These are phyloP conservation scores for Botrytis medusae DNA, from an alignment of 2,329 filamentous ascomycete genomes.

Conservation along the genomic window DNA sequence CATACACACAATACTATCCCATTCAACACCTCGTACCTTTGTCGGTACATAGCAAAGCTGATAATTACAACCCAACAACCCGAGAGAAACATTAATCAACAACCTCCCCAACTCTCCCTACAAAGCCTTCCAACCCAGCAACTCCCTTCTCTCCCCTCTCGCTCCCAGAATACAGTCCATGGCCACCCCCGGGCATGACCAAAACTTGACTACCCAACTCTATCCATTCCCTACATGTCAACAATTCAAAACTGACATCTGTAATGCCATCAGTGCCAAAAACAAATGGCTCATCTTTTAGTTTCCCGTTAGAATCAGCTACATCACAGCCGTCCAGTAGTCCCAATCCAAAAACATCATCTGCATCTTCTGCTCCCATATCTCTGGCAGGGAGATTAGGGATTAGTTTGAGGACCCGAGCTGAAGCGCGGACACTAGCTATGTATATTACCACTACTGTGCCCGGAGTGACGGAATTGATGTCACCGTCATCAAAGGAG, in stretches of 20 bases:
- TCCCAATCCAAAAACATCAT: slow-evolving; percentile 59
- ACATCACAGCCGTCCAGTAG: slow-evolving; percentile 48
- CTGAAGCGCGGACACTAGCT: slow-evolving; percentile 80
- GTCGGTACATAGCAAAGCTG: neutral
- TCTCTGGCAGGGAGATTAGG: slow-evolving; percentile 32
- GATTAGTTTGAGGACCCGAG: slow-evolving; percentile 62
- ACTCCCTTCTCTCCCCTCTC: slow-evolving; percentile 53
- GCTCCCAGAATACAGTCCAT: slow-evolving; percentile 56
- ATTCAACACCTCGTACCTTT: neutral
- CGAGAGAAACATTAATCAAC: slow-evolving; percentile 47
- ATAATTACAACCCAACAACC: neutral
- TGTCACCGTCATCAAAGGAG: slow-evolving; percentile 63
- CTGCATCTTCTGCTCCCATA: slow-evolving; percentile 33
- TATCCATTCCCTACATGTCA: slow-evolving; percentile 71
- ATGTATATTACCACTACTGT: slow-evolving; percentile 79
- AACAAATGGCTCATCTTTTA: slow-evolving; percentile 37
- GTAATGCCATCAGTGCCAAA: slow-evolving; percentile 43
- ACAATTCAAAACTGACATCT: slow-evolving; percentile 65
- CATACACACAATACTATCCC: neutral
- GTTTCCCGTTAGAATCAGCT: slow-evolving; percentile 41
- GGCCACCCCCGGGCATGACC: slow-evolving; percentile 69
- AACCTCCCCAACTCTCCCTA: slow-evolving; percentile 65
- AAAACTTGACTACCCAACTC: slow-evolving; percentile 69
- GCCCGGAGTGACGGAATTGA: slow-evolving; percentile 63
- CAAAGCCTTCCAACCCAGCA: slow-evolving; percentile 68